Percentiles rank a stretch among this genome's conserved stretches.
phyloP scores from a whole-genome alignment of 768 basidiomycete species.

The Lyophyllum semitale region DNA sequence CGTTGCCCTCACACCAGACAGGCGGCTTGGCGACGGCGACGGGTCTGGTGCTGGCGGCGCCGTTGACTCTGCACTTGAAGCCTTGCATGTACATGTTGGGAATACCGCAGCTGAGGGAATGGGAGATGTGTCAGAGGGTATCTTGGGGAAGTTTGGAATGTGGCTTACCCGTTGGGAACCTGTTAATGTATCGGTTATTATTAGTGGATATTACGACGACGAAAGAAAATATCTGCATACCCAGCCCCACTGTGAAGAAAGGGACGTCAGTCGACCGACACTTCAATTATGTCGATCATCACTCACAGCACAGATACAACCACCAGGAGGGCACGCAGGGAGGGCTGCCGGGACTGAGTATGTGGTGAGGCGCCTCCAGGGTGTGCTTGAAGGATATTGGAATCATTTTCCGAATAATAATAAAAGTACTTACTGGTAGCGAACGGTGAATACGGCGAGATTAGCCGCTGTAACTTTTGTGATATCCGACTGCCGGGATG shows the following conservation, averaged over 20 bases:
- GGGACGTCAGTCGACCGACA: neutral
- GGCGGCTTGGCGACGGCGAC: conserved; percentile 45
- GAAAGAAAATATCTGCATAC: conserved; percentile 26
- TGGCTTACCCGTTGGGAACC: conserved; percentile 41
- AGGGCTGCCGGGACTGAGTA: conserved; percentile 51
- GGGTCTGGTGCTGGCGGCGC: conserved; percentile 38
- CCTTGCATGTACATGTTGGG: conserved; percentile 53
- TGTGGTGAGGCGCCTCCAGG: conserved; percentile 48
- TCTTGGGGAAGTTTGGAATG: too few relatives aligned
- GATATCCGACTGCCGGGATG: conserved; percentile 43
- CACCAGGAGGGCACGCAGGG: conserved; percentile 50
- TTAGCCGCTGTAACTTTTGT: conserved; percentile 46
- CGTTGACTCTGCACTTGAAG: conserved; percentile 50
- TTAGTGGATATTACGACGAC: neutral
- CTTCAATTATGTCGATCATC: neutral
- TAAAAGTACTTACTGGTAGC: conserved; percentile 36
- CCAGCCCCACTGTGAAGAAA: conserved; percentile 53
- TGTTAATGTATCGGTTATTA: conserved; percentile 3
- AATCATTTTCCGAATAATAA: neutral
- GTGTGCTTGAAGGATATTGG: conserved; percentile 37
- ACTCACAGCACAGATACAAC: conserved; percentile 56
- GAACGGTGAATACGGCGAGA: conserved; percentile 53
- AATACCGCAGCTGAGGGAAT: conserved; percentile 43
- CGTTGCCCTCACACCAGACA: conserved; percentile 53
- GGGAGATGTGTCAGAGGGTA: neutral